Evolutionary conservation across 2,329 filamentous ascomycete species (phyloP), one percentile per base, ranked within the genome.

Genomic region (Alternaria angustiovoidea): DNA sequence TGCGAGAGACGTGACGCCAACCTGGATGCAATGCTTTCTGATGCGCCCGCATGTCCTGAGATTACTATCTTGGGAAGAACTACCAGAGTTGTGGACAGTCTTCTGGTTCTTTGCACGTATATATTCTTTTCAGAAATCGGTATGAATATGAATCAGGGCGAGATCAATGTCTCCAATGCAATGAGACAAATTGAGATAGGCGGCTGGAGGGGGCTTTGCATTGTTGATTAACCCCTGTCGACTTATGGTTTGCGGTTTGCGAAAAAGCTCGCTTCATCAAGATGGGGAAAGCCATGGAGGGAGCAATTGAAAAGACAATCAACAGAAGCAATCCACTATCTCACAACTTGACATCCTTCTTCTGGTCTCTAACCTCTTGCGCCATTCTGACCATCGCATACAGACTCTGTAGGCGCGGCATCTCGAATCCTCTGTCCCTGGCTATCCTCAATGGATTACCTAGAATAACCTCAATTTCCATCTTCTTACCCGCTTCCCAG

Each of bases 401-500:
- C 66, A 91, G 67, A 22, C 79, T 89, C 80, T 91, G 88, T 79
- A 91, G 70, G 73, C 88, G 80, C 11, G 88, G 88, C 85, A 91
- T 85, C 69, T 89, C 85, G 5, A 88, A 84, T 0, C 89, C 89
- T 51, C 84, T 83, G 54, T 82, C 83, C 66, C 87, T 80, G 9
- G 89, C 89, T 47, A 90, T 87, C 64, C 87, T 80, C 30, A 91
- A 86, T 1, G 89, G 88, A 72, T 92, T 91, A 1, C 90, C 89
- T 24, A 92, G 73, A 41, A 92, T 91, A 36, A 91, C 89, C 77
- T 92, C 90, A 51, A 92, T 74, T 80, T 92, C 90, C 83, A 92
- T 83, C 41, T 84, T 84, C 70, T 87, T 83, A 0, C 87, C 87
- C 2, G 82, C 83, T 75, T 90, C 88, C 88, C 89, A 91, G 71